A percentile compares a stretch with the other conserved stretches of the same genome.
Evolutionary conservation across 805 yeast genomes (phyloP).

Genomic region (Trichomonascus vanleenenianus): DNA sequence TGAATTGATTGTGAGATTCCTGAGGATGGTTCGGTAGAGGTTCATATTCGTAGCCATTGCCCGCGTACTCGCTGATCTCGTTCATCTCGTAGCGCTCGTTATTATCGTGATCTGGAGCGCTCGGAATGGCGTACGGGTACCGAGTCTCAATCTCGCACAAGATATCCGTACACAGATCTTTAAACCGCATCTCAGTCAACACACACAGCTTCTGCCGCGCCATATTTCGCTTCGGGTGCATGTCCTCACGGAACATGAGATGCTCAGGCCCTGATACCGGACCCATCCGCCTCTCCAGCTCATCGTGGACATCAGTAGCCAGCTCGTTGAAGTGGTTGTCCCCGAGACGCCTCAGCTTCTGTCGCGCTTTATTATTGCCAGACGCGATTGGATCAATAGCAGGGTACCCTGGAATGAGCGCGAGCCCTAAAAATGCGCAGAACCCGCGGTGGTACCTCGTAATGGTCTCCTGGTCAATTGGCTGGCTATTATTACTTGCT

Average conservation of each 20-base stretch:
- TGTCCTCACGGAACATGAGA: slow-evolving; percentile 59
- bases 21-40: too few relatives aligned
- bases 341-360: slow-evolving; percentile 73
- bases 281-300: slow-evolving; percentile 65
- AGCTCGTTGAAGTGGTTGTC: slow-evolving; percentile 77
- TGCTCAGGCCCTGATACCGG: slow-evolving; percentile 32
- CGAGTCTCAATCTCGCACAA: slow-evolving; percentile 79
- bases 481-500: slow-evolving; percentile 1
- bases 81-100: not conserved
- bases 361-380: slow-evolving; percentile 53
- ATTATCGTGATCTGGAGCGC: not conserved
- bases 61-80: not conserved
- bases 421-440: slow-evolving; percentile 13
- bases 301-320: slow-evolving; percentile 92
- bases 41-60: not conserved
- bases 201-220: slow-evolving; percentile 88
- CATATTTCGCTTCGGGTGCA: slow-evolving; percentile 91
- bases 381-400: not conserved
- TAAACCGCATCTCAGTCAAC: slow-evolving; percentile 73
- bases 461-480: slow-evolving; percentile 6
- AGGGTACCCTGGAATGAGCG: not conserved
- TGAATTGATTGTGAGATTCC: too few relatives aligned
- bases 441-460: slow-evolving; percentile 9
- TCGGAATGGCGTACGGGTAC: slow-evolving; percentile 30
- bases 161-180: slow-evolving; percentile 86